Conservation (phyloP, 345 rosid species). For the Hibiscus syriacus region DNA sequence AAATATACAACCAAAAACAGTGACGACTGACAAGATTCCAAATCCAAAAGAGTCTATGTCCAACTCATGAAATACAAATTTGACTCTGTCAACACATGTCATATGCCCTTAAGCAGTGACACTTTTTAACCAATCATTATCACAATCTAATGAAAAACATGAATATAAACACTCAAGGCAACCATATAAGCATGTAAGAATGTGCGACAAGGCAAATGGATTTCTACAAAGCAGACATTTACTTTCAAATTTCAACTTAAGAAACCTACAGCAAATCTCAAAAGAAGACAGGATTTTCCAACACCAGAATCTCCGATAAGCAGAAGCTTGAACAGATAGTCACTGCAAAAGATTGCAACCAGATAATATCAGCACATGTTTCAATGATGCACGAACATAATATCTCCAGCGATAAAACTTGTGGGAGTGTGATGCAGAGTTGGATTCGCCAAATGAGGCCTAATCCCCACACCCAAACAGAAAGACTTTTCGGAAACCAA, state of each 20-base stretch:
- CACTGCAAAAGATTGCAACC: constrained; percentile 27
- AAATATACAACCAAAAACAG: background rate
- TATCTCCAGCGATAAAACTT: background rate
- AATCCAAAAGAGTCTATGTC: background rate
- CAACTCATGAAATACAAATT: background rate
- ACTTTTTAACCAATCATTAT: background rate
- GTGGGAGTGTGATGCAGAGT: background rate
- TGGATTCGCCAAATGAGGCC: background rate
- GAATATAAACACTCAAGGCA: background rate
- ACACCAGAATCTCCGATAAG: constrained; percentile 62
- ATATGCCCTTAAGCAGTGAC: background rate
- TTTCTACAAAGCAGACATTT: background rate
- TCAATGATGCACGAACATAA: background rate
- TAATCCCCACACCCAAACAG: background rate
- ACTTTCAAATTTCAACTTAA: background rate
- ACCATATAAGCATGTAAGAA: background rate
- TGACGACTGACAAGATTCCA: background rate
- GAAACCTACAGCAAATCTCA: constrained; percentile 47
- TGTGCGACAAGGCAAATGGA: background rate
- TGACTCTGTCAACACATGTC: background rate
- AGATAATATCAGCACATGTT: background rate
- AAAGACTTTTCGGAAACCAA: background rate
- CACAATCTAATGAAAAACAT: background rate
- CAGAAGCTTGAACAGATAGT: constrained; percentile 54
- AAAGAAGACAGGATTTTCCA: constrained; percentile 54